Conservation (phyloP, 768 basidiomycete species). For the Tremella fuciformis region DNA sequence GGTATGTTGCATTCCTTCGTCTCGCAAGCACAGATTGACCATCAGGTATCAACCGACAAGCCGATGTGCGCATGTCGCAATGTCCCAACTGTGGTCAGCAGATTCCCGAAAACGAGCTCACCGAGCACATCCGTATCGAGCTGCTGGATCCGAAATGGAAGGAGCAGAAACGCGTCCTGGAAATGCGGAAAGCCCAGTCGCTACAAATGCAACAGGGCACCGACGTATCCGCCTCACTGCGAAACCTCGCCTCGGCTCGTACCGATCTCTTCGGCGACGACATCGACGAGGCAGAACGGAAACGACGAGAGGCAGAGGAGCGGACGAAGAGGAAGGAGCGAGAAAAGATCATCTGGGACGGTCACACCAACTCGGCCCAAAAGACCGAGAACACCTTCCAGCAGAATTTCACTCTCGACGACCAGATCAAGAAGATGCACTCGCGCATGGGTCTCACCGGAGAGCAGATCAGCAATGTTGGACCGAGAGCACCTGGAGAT, state of each 20-base stretch:
- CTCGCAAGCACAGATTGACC: not conserved
- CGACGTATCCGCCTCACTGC: slow-evolving; percentile 88
- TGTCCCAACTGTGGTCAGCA: slow-evolving; percentile 95
- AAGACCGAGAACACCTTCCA: slow-evolving; percentile 91
- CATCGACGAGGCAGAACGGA: slow-evolving; percentile 80
- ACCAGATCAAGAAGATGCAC: slow-evolving; percentile 96
- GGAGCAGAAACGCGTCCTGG: slow-evolving; percentile 82
- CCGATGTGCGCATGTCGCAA: slow-evolving; percentile 69
- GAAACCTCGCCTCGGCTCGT: slow-evolving; percentile 88
- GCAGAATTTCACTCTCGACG: slow-evolving; percentile 88
- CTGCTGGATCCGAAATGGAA: slow-evolving; percentile 97
- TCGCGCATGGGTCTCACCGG: slow-evolving; percentile 58
- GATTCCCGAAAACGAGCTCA: slow-evolving; percentile 89
- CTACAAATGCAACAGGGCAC: slow-evolving; percentile 58
- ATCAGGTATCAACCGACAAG: slow-evolving; percentile 54
- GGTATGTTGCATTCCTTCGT: slow-evolving; percentile 57
- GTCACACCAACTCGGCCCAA: slow-evolving; percentile 90
- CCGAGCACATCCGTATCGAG: slow-evolving; percentile 98
- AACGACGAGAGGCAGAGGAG: slow-evolving; percentile 75
- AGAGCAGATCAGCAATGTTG: slow-evolving; percentile 53
- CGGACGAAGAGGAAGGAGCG: slow-evolving; percentile 75
- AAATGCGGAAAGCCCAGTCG: slow-evolving; percentile 72
- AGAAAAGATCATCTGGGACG: slow-evolving; percentile 98
- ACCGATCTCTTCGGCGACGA: slow-evolving; percentile 96
- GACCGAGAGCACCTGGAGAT: not conserved